Base-by-base conservation (phyloP, 768 basidiomycete species). In the Amanita pallidorosea region DNA sequence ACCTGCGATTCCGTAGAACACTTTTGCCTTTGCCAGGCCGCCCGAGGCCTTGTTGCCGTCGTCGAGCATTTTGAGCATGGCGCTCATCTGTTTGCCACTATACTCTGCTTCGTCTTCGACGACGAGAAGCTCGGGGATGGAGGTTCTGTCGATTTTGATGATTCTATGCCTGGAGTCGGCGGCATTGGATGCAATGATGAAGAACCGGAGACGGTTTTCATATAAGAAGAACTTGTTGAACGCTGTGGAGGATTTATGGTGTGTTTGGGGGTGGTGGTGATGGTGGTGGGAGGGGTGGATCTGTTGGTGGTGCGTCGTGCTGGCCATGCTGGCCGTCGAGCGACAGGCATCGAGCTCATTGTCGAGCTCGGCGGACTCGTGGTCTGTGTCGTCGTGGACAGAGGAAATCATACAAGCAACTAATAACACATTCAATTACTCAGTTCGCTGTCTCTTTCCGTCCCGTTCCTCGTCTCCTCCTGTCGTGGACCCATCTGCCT, bases 21-120 rank as follows among this genome's bases (percentile, higher is more conserved):
- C 74, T 57, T 73, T 81, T 5, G 77, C 81, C 65, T 74, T 92
- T 13, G 84, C 89, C 54, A 99, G 67, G 7, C 94, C 92, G 5
- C 94, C 95, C 3, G 83, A 84, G 1, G 75, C 76, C 65, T 83
- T 86, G 66, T 96, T 99, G 20, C 94, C 95, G 58, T 96, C 92
- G 54, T 94, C 91, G 7, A 98, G 74, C 90, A 95, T 96, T 67
- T 87, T 88, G 56, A 97, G 71, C 72, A 98, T 80, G 31, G 83
- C 81, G 46, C 79, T 88, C 81, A 96, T 88, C 67, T 98, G 86
- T 62, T 82, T 85, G 22, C 85, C 83, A 45, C 78, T 88, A 65
- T 99, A 99, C 20, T 89, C 80, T 0, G 83, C 82, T 36, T 88
- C 81, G 63, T 97, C 96, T 58, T 97, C 92, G 22, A 91, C 74